Evolutionary conservation across 169 alveolate genomes (phyloP), one percentile per base, ranked within the genome.

Genomic region (Theileria luwenshuni): DNA sequence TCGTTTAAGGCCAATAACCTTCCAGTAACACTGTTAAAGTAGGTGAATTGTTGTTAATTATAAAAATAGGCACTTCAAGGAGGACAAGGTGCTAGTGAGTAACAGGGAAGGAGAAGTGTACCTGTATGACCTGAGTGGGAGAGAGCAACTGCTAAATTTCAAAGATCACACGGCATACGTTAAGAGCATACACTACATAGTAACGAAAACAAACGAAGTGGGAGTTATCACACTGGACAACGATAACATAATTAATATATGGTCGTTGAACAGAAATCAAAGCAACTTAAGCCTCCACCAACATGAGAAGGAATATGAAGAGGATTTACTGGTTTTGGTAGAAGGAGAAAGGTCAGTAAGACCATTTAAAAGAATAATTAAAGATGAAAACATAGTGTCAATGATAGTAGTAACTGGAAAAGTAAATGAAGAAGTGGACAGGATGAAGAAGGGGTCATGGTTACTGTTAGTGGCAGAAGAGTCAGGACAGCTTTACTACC

Each of bases 101-200:
- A 56, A 56, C 38, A 56, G 38, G 32, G 47, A 28, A n/a, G 65
- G 65, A n/a, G 87, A 79, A 19, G 62, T 79, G 13, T 60, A 68
- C 58, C 47, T 79, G 83, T 79, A 79, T 48, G 68, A 75, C 58
- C 25, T 56, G 28, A 41, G 38, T 13, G 25, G 32, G 27, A 79
- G 63, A 67, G 63, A 41, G 0, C 73, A 69, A 19, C 38, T 79
- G 30, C 77, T 77, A 17, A 54, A 67, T n/a, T 79, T 79, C 58
- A 69, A 71, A 38, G 87, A 79, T 61, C 87, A 79, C 45, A 71
- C 73, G 38, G 67, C 83, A 47, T 71, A 70, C 61, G 83, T 79
- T 8, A 69, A 63, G 43, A 77, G 73, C 47, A 49, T 79, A 1
- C 61, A 72, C 3, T 79, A 61, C 43, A 52, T 79, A 5, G 41